Evolutionary conservation across 169 alveolate genomes (phyloP), one percentile per base, ranked within the genome.

Genomic region (Perkinsus marinus): DNA sequence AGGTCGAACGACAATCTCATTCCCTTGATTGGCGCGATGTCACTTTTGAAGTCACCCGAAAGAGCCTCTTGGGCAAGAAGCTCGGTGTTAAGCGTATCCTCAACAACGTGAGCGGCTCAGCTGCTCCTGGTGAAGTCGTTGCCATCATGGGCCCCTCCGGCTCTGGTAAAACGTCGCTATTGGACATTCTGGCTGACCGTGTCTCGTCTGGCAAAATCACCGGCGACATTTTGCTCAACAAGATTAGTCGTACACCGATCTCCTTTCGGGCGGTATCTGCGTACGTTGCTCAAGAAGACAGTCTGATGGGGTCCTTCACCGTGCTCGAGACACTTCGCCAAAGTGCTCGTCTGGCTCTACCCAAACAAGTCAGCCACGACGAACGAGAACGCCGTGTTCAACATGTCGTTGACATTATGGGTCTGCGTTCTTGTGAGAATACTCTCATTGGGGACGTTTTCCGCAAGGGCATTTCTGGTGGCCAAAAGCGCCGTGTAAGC

Each of bases 401-500:
- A 57, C 79, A 57, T 26, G 79, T 30, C 34, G 22, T 57, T 26
- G 94, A 93, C 43, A 91, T 93, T 34, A 91, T 93, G 94, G 94
- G 94, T 30, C 94, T 93, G 39, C 38, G 91, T 89, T 92, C 91
- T n/a, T 91, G 91, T 6, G 93, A 93, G 37, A 92, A 91, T 46
- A 90, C 92, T 16, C 90, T 43, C 47, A 91, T 93, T 13, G 94
- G 94, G 17, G 94, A 93, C 34, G 92, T 93, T 38, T 93, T 93
- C 3, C 47, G 90, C 39, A 93, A 93, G 34, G 93, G 94, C 37
- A 57, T 93, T 39, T 93, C 94, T 38, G 94, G 94, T 6, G 94
- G 94, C 37, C 93, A 95, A 89, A 94, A 93, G 93, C 94, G 95
- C 69, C 89, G 96, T 57, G 93, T 94, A 39, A 91, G 96, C 39